Base-by-base conservation (phyloP, 148 eudicot species). In the Vaccinium corymbosum region DNA sequence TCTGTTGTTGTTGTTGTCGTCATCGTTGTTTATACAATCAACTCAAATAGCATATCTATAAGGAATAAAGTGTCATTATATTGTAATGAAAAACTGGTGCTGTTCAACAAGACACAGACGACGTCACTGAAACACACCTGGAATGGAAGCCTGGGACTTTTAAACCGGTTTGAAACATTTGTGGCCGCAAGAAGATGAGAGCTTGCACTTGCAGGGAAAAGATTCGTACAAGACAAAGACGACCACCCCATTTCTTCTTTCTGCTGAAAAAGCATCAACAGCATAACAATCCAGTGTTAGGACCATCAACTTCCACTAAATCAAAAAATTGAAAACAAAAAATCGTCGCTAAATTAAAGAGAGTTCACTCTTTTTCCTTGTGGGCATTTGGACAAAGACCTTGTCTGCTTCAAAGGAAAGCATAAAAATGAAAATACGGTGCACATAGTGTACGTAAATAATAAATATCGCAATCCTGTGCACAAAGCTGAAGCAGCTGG, bases 301-400 rank as follows among this genome's bases (percentile, higher is more conserved):
- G 7, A 25, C 61, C 46, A 35, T 35, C 16, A 12, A 15, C 29
- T 77, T 75, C 22, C 46, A 6, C n/a, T 29, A 16, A 1, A 61
- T 16, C 17, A 80, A 61, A n/a, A 80, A 80, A 1, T 2, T 35
- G 38, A 35, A 35, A 35, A 35, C 38, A 35, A 35, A 35, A 35
- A 17, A 7, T 12, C 10, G 1, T 56, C 71, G 0, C n/a, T 59
- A 27, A 56, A 14, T 57, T 3, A 59, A 55, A 46, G 27, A 80
- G 22, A 62, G 35, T 15, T 17, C 35, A 35, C 20, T 19, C 59
- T 35, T 57, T 19, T 64, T 66, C 20, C 12, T 10, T 10, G 19
- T n/a, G 51, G 81, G 75, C 81, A 83, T 61, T 83, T 12, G 19
- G 25, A 42, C 85, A 83, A 83, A 77, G 81, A 76, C 73, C 11